phyloP scores from a whole-genome alignment of 306 rosid species.

The Mimosa bimucronata region DNA sequence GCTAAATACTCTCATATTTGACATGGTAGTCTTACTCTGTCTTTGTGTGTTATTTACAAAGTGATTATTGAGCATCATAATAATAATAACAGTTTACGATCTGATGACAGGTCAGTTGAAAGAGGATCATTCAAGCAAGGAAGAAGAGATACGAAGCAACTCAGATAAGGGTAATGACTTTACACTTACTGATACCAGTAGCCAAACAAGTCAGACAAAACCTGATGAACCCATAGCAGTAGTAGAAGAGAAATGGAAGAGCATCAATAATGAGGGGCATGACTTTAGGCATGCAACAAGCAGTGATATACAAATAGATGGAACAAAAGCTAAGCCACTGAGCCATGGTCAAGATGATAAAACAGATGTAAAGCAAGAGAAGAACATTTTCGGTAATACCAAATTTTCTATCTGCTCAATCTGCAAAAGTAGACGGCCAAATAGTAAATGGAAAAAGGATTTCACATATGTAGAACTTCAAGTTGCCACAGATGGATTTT shows the following conservation, averaged over 20 bases:
- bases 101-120: constrained; percentile 35
- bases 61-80: neutral
- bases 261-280: constrained; percentile 3
- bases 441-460: constrained; percentile 51
- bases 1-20: neutral
- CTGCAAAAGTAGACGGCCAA: constrained; percentile 61
- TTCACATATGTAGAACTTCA: constrained; percentile 64
- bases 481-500: constrained; percentile 65
- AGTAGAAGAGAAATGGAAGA: constrained; percentile 23
- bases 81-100: neutral
- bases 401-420: constrained; percentile 47
- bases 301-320: constrained; percentile 24
- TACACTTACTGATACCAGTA: neutral
- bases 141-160: constrained; percentile 34
- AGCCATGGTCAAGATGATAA: constrained; percentile 32
- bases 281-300: neutral
- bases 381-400: constrained; percentile 29
- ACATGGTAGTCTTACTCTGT: neutral
- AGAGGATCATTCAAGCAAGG: constrained; percentile 16
- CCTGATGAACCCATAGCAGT: neutral
- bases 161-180: constrained; percentile 29
- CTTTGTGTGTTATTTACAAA: constrained; percentile 19
- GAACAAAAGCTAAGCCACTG: constrained; percentile 18
- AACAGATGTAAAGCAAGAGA: constrained; percentile 15
- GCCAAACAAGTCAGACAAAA: constrained; percentile 22